Base-by-base conservation (phyloP, 371 early-diverging fungal genomes). In the Saksenaea oblongispora region DNA sequence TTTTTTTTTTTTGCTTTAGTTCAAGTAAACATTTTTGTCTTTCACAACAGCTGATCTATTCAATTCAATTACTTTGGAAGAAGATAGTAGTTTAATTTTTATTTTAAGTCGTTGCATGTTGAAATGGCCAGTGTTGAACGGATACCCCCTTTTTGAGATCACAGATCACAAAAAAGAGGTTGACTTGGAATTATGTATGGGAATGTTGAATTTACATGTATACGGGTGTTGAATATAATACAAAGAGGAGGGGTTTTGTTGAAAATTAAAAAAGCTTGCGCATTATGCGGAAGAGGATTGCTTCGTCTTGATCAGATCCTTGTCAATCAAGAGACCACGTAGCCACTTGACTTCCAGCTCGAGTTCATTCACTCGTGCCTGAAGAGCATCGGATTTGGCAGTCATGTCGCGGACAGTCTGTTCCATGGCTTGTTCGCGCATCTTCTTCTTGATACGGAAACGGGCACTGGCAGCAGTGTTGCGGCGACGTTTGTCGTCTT, bases 401-500 rank as follows among this genome's bases (percentile, higher is more conserved):
- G 87, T 83, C 92, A 95, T 88, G 54, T 91, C 92, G 55, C 83
- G 78, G 7, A 95, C 93, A 0, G 87, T 90, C 54, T 80, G 78
- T 75, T 94, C 93, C 54, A 95, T 78, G 9, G 83, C 87, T 81
- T 92, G 89, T 70, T 95, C 96, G 54, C 89, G 86, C 62, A 82
- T 64, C 66, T 93, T 93, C 73, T 96, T 97, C 85, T 95, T 94
- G 41, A 93, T 83, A 3, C 98, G 87, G 84, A 97, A 97, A 28
- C 98, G 80, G 5, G 96, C 96, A 1, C 94, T 94, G 0, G 97
- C 97, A 5, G 91, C 94, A 2, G 96, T 97, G 79, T 97, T 97
- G 34, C 96, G 82, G 27, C 87, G 79, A 41, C 97, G 84, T 75
- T 95, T 95, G 69, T 95, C 96, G 51, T 89, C 91, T 60, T 88